Evolutionary conservation across 257 asterid species (phyloP), one percentile per base, ranked within the genome.

Genomic region (Perilla frutescens): DNA sequence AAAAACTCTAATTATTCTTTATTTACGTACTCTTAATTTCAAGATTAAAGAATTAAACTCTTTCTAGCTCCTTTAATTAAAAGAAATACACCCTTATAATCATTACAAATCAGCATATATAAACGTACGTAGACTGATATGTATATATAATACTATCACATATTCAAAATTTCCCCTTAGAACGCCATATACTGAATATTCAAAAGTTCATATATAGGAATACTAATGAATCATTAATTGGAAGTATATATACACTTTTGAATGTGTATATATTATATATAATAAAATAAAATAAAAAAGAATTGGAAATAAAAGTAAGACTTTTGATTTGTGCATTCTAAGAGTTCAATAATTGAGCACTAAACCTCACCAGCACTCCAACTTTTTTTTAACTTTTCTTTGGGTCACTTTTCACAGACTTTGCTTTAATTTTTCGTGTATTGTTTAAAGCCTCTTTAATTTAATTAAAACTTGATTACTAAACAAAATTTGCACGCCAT

Each of bases 331-430:
- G 77, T 43, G 70, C 71, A 64, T 45, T 64, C 53, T 36, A 61
- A 57, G 78, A 72, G 83, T 82, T 78, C 87, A 86, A 86, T 81
- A 81, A 86, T 81, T 86, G 90, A 81, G 82, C 83, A 81, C 74
- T 76, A 77, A 77, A 62, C 76, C 76, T 74, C 76, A 50, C 41
- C 81, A 68, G 20, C 72, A 54, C 70, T 72, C 83, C 69, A 66
- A 15, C 68, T 43, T 29, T 55, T 63, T 81, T 29, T 29, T 45
- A 43, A 37, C 62, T 75, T 64, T 68, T 29, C 14, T 73, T 62
- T 74, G 60, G 64, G 77, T 79, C 79, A 37, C 74, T 84, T 72
- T 80, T 75, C 59, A 26, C 32, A 3, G 73, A 53, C 62, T 56
- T 71, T 63, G 66, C 72, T 74, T 73, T 72, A 66, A 6, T 53